phyloP scores from a whole-genome alignment of 495 filamentous ascomycete species.

The Aspergillus egyptiacus region DNA sequence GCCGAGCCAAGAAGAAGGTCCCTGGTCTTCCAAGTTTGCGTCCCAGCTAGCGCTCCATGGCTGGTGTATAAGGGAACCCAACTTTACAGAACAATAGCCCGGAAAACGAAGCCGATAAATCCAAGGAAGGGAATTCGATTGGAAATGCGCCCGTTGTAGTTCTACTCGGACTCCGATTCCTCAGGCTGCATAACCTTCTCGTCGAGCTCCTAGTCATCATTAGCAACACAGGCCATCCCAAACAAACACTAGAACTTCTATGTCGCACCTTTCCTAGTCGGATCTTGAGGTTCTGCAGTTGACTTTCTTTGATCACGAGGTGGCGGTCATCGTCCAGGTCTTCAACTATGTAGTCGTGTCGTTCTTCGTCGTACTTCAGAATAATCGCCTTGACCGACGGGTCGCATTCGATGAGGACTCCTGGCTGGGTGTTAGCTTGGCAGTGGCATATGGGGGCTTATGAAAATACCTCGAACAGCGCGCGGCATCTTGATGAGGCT shows the following conservation, averaged over 20 bases:
- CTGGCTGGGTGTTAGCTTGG: slow-evolving; percentile 27
- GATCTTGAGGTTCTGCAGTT: slow-evolving; percentile 54
- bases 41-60: background rate
- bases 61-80: background rate
- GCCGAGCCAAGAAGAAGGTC: no score
- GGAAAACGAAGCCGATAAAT: background rate
- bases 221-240: background rate
- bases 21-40: background rate
- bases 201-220: slow-evolving; percentile 40
- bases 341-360: slow-evolving; percentile 68
- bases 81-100: background rate
- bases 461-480: slow-evolving; percentile 42
- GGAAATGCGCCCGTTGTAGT: background rate
- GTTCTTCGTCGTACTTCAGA: slow-evolving; percentile 60
- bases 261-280: slow-evolving; percentile 53
- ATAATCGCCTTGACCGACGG: slow-evolving; percentile 74
- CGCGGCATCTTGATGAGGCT: slow-evolving; percentile 34
- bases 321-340: slow-evolving; percentile 66
- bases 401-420: slow-evolving; percentile 72
- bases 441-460: background rate
- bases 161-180: slow-evolving; percentile 46
- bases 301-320: slow-evolving; percentile 65
- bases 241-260: no score
- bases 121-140: background rate
- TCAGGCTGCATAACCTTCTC: slow-evolving; percentile 51